Evolutionary conservation across 2,329 filamentous ascomycete species (phyloP).

Genomic region (Talaromyces sp.): DNA sequence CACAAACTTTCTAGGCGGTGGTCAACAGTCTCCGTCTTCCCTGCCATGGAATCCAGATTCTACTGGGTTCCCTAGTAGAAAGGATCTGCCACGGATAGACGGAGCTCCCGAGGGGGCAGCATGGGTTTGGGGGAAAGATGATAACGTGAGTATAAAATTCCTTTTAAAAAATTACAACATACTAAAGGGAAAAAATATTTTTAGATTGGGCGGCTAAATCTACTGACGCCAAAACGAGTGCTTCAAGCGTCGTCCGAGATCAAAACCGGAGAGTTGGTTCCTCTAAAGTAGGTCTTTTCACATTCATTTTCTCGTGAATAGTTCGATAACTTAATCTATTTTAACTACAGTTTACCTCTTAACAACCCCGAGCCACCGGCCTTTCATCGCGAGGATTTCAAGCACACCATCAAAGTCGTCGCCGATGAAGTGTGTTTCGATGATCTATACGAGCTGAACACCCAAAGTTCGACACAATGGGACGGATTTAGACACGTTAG

Average conservation of each 20-base stretch:
- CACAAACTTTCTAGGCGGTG: background rate
- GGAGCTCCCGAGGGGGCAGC: conserved; percentile 52
- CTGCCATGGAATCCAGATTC: conserved; percentile 52
- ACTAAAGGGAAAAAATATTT: background rate
- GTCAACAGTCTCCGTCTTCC: conserved; percentile 14
- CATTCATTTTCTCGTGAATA: background rate
- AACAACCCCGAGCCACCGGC: conserved; percentile 49
- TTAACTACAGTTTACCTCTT: conserved; percentile 43
- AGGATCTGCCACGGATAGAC: conserved; percentile 44
- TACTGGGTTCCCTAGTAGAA: conserved; percentile 48
- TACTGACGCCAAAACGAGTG: conserved; percentile 52
- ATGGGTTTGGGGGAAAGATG: conserved; percentile 58
- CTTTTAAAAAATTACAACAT: background rate
- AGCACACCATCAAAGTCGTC: conserved; percentile 49
- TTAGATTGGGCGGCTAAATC: conserved; percentile 45
- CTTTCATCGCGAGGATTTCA: conserved; percentile 49
- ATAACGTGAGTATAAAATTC: conserved; percentile 34
- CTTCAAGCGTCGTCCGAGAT: conserved; percentile 51
- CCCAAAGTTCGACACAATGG: conserved; percentile 47
- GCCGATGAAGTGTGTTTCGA: conserved; percentile 35
- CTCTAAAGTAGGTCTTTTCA: conserved; percentile 42
- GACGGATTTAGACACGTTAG: conserved; percentile 46
- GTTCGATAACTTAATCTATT: background rate
- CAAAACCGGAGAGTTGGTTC: conserved; percentile 51
- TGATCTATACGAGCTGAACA: conserved; percentile 45